Evolutionary conservation across 169 alveolate genomes (phyloP), one percentile per base, ranked within the genome.

Genomic region (Plasmodium relictum): DNA sequence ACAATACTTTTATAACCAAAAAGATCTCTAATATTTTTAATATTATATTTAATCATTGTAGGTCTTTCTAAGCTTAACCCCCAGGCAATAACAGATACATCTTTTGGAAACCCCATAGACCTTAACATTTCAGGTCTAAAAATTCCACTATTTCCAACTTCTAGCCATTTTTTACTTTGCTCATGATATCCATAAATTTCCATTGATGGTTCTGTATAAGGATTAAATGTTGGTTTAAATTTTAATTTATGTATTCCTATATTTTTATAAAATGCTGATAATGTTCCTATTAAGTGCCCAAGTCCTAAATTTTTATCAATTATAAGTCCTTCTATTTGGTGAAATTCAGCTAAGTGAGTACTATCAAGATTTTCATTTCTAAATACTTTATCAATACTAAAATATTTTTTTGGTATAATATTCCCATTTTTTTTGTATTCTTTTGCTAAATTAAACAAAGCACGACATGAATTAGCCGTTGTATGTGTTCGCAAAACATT

Each of bases 161-260:
- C 99, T 14, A 97, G 96, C 99, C 99, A 98, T 56, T 94, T 96
- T 87, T 98, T 98, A 41, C 97, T 95, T 41, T 93, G 93, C 8
- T 99, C 98, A 70, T 99, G 99, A 92, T 92, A 98, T 12, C 99
- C 99, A 94, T 97, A 98, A 16, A 99, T 96, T 95, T 99, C 99
- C 99, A 98, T 97, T 9, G 99, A 97, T n/a, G 99, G 99, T 92
- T 99, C 99, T 37, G 99, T 99, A 94, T 99, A 99, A 16, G 99
- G 99, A 92, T 99, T 99, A 94, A 98, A 99, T 18, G 99, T 99
- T 14, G 99, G 99, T 94, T 99, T 99, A 96, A 98, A 99, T 91
- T 97, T 76, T 68, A 95, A 74, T 50, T 70, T 73, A 6, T 18
- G 74, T 58, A 98, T 97, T n/a, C 99, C 99, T 44, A 98, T 97